phyloP scores from a whole-genome alignment of 140 eudicot species.

The Oenanthe javanica region DNA sequence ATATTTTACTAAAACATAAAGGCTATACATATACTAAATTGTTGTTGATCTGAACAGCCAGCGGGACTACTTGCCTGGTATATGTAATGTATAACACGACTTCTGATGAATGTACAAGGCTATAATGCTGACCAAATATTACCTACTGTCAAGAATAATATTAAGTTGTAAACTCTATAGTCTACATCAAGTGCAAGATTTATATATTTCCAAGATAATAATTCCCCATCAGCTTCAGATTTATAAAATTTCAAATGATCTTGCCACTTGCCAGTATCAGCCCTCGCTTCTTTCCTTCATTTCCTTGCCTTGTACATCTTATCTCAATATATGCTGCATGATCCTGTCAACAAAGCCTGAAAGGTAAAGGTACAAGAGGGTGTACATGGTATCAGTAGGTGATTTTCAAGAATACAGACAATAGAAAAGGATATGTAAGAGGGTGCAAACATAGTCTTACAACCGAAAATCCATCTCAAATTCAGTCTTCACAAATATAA shows the following conservation, averaged over 20 bases:
- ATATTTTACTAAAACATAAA: background rate
- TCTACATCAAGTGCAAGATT: background rate
- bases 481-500: background rate
- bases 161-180: background rate
- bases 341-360: background rate
- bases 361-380: background rate
- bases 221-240: background rate
- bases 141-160: background rate
- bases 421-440: background rate
- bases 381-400: background rate
- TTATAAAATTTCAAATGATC: background rate
- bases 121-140: background rate
- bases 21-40: background rate
- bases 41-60: background rate
- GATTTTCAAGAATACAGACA: background rate
- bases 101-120: background rate
- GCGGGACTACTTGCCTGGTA: background rate
- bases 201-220: background rate
- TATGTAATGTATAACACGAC: background rate
- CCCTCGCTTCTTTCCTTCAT: background rate
- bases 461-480: background rate
- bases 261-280: background rate
- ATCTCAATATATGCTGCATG: background rate
- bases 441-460: background rate
- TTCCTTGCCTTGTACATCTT: background rate